Conservation (phyloP, 495 filamentous ascomycete genomes). For the Niebla homalea region DNA sequence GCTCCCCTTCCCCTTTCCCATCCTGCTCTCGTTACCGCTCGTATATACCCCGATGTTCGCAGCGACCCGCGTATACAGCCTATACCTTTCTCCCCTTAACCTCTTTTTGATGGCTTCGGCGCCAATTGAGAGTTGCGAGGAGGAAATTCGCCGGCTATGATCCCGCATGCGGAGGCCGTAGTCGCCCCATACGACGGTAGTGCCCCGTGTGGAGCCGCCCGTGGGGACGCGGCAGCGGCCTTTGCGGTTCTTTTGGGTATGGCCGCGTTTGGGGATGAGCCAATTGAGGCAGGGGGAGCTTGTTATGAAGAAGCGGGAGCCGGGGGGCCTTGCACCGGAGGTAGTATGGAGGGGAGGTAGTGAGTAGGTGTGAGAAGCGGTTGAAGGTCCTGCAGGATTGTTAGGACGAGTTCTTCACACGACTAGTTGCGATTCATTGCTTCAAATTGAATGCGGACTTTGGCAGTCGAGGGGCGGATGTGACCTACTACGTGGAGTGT, state of each 20-base stretch:
- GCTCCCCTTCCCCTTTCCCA: slow-evolving; percentile 97
- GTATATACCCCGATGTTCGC: slow-evolving; percentile 92
- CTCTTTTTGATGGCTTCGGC: slow-evolving; percentile 85
- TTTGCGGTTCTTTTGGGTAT: slow-evolving; percentile 77
- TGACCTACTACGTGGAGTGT: too few relatives aligned
- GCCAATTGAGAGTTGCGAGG: slow-evolving; percentile 72
- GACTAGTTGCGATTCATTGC: too few relatives aligned
- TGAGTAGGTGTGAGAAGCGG: too few relatives aligned
- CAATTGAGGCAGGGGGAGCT: slow-evolving; percentile 53
- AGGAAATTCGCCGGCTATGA: slow-evolving; percentile 80
- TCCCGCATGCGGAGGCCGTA: slow-evolving; percentile 89
- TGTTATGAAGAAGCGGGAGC: slow-evolving; percentile 54
- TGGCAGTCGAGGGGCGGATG: too few relatives aligned
- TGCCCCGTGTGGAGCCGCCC: slow-evolving; percentile 80
- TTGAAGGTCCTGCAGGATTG: too few relatives aligned
- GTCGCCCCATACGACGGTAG: slow-evolving; percentile 92
- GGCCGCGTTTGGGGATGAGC: slow-evolving; percentile 64
- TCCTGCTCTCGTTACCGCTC: slow-evolving; percentile 89
- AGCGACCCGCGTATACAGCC: slow-evolving; percentile 76
- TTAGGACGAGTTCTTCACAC: too few relatives aligned
- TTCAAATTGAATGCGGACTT: too few relatives aligned
- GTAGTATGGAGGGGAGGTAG: too few relatives aligned
- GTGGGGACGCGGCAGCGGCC: slow-evolving; percentile 78
- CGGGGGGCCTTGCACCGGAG: not conserved
- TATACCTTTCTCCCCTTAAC: slow-evolving; percentile 82